Evolutionary conservation across 2,329 filamentous ascomycete species (phyloP).

Genomic region (Aspergillus sojae): DNA sequence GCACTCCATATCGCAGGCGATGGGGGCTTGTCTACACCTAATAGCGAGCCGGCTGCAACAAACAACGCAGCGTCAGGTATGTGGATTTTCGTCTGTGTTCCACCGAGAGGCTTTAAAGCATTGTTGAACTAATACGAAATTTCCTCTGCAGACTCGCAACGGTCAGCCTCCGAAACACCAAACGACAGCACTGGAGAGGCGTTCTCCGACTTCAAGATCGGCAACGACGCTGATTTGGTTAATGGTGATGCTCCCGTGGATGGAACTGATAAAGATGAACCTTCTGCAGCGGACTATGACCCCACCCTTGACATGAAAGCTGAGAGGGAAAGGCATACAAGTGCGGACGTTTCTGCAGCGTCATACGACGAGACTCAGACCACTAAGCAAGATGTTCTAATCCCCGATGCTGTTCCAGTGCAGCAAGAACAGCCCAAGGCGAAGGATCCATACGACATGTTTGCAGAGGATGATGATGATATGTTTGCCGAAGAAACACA

Average conservation of each 20-base stretch:
- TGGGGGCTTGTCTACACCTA: conserved; percentile 55
- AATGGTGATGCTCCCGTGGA: conserved; percentile 51
- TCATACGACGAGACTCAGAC: conserved; percentile 63
- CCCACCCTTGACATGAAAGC: conserved; percentile 86
- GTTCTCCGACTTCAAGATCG: conserved; percentile 63
- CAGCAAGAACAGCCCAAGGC: conserved; percentile 44
- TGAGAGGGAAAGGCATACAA: conserved; percentile 70
- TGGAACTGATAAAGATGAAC: conserved; percentile 65
- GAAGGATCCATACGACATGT: conserved; percentile 65
- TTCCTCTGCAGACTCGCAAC: conserved; percentile 31
- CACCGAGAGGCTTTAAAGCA: background rate
- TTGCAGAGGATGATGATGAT: conserved; percentile 67
- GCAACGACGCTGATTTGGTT: conserved; percentile 68
- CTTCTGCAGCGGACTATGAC: conserved; percentile 92
- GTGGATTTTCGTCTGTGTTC: conserved; percentile 11
- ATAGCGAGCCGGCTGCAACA: conserved; percentile 48
- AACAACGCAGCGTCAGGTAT: conserved; percentile 43
- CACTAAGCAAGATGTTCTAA: conserved; percentile 54
- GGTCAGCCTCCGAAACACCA: conserved; percentile 51
- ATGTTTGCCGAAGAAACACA: conserved; percentile 82
- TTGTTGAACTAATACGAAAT: background rate
- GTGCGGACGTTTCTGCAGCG: conserved; percentile 56
- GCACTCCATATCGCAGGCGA: conserved; percentile 68
- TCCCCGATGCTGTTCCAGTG: conserved; percentile 44
- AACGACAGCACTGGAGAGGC: conserved; percentile 55